These are phyloP conservation scores for Agrocybe chaxingu DNA, from an alignment of 768 basidiomycete genomes.

Conservation along the genomic window DNA sequence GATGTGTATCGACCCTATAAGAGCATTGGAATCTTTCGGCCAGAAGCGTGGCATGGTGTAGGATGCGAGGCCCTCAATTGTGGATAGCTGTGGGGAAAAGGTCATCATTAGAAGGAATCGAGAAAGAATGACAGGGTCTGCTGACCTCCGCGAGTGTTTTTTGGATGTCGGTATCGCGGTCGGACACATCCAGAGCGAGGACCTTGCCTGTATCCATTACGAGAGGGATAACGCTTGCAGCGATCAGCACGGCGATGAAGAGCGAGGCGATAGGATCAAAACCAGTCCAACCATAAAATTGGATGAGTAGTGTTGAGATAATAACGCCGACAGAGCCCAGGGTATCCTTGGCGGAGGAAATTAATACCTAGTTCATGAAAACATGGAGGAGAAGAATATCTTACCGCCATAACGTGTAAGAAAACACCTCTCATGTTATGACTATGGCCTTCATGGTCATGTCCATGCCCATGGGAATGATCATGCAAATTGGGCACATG, in stretches of 20 bases:
- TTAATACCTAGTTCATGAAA: neutral
- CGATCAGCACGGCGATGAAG: conserved; percentile 93
- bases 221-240: conserved; percentile 92
- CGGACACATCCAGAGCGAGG: conserved; percentile 82
- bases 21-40: conserved; percentile 85
- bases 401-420: conserved; percentile 92
- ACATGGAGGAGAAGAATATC: conserved; percentile 18
- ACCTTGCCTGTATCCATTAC: conserved; percentile 92
- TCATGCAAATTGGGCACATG: conserved; percentile 41
- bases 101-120: conserved; percentile 14
- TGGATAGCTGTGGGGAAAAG: conserved; percentile 48
- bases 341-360: conserved; percentile 60
- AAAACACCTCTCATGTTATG: conserved; percentile 99
- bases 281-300: conserved; percentile 96
- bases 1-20: conserved; percentile 91
- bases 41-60: conserved; percentile 87
- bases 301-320: conserved; percentile 91
- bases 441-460: conserved; percentile 79
- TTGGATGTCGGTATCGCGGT: conserved; percentile 50
- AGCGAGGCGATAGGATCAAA: conserved; percentile 98
- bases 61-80: conserved; percentile 77
- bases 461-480: conserved; percentile 18
- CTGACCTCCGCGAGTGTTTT: conserved; percentile 63
- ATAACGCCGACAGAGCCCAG: conserved; percentile 98
- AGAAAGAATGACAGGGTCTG: neutral